These are phyloP conservation scores for Flammula alnicola DNA, from an alignment of 1,284 basidiomycete species.

Conservation along the genomic window DNA sequence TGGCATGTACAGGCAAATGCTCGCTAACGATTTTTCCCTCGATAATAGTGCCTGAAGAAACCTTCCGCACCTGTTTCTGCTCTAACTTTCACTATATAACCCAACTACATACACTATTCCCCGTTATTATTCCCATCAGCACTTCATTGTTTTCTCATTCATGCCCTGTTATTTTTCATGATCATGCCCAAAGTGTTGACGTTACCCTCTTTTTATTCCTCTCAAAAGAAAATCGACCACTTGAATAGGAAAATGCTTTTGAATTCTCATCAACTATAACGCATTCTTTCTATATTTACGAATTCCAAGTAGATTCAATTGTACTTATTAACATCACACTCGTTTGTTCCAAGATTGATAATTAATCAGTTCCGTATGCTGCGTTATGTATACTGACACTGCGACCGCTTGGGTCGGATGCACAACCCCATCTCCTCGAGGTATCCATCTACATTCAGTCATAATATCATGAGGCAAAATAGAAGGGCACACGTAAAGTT, in stretches of 20 bases:
- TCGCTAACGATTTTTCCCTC: slow-evolving; percentile 73
- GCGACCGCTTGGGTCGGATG: slow-evolving; percentile 92
- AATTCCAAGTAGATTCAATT: slow-evolving; percentile 31
- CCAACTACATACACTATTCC: slow-evolving; percentile 29
- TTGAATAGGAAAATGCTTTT: slow-evolving; percentile 14
- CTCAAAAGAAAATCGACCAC: slow-evolving; percentile 10
- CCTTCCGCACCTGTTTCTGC: slow-evolving; percentile 12
- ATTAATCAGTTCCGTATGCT: slow-evolving; percentile 65
- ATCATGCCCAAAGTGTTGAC: slow-evolving; percentile 24
- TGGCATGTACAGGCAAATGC: slow-evolving; percentile 77
- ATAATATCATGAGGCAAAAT: slow-evolving; percentile 10
- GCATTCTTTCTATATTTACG: slow-evolving; percentile 26
- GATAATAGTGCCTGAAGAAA: slow-evolving; percentile 45
- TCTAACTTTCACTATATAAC: slow-evolving; percentile 23
- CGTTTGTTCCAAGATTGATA: slow-evolving; percentile 25
- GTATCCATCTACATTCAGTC: slow-evolving; percentile 73
- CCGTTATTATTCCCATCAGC: slow-evolving; percentile 26
- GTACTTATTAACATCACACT: slow-evolving; percentile 31
- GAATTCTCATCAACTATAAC: slow-evolving; percentile 5
- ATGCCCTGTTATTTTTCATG: slow-evolving; percentile 23
- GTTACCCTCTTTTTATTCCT: slow-evolving; percentile 23
- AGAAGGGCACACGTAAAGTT: slow-evolving; percentile 18
- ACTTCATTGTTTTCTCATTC: slow-evolving; percentile 20
- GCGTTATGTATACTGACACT: slow-evolving; percentile 96
- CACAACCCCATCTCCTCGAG: slow-evolving; percentile 97